Evolutionary conservation across 2,329 filamentous ascomycete genomes (phyloP).

Genomic region (Cercospora brassicicola): DNA sequence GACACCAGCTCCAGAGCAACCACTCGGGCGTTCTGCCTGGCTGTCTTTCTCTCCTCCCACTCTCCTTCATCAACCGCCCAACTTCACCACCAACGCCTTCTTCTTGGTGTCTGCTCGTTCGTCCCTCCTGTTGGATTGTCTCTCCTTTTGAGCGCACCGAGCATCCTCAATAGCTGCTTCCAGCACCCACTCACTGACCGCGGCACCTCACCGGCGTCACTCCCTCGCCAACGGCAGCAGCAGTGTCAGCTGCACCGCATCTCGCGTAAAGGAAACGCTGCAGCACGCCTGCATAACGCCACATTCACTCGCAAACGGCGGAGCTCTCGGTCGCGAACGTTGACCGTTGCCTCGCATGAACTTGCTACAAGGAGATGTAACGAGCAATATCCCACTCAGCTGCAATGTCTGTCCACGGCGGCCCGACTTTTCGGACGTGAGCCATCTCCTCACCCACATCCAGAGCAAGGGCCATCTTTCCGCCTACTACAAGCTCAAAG

Average conservation of each 20-base stretch:
- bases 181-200: constrained; percentile 23
- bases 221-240: constrained; percentile 19
- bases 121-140: constrained; percentile 32
- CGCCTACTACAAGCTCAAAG: constrained; percentile 76
- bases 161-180: constrained; percentile 27
- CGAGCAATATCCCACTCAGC: constrained; percentile 61
- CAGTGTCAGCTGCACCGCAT: constrained; percentile 6
- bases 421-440: constrained; percentile 83
- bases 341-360: constrained; percentile 28
- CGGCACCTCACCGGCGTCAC: constrained; percentile 22
- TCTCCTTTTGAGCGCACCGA: constrained; percentile 7
- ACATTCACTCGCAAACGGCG: constrained; percentile 13
- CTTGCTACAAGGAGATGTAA: constrained; percentile 39
- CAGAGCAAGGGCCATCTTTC: constrained; percentile 90
- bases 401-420: constrained; percentile 82
- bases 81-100: constrained; percentile 20
- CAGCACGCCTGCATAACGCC: constrained; percentile 1
- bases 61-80: constrained; percentile 16
- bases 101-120: constrained; percentile 26
- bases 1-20: constrained; percentile 5
- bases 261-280: neutral
- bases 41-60: constrained; percentile 15
- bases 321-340: neutral
- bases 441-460: constrained; percentile 88
- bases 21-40: constrained; percentile 1